Evolutionary conservation across 169 alveolate species (phyloP), one percentile per base, ranked within the genome.

Genomic region (Eimeria sp.): DNA sequence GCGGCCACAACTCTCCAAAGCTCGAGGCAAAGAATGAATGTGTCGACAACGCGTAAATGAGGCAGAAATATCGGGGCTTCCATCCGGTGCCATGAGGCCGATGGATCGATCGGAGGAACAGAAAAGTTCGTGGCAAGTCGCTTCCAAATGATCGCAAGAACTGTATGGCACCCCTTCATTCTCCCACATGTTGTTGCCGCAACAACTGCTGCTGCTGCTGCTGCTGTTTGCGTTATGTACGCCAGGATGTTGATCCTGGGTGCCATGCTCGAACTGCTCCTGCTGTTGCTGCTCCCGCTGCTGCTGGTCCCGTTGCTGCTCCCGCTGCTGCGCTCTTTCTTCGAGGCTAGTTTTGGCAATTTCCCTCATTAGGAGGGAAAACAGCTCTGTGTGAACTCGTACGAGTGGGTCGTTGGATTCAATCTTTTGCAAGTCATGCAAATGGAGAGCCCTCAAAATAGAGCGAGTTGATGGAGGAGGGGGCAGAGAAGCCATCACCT

Each of bases 371-470:
- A 97, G 49, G 94, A 97, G 97, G 43, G 98, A 95, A 82, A 98
- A 98, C 51, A 98, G 70, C 94, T 97, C 98, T 49, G 98, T 96
- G 95, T 98, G 99, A 40, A 98, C 88, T 61, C 96, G 97, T 78
- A 97, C 97, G 30, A 98, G 95, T 83, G 98, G 99, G 49, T 98
- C 99, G 30, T 97, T 95, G 5, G 96, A 97, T 30, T 98, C 99
- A 76, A 98, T 89, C 78, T 96, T 95, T 94, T 98, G 99, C 67
- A 98, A 92, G 82, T 98, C 98, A 75, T 97, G 98, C 98, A 98
- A 97, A 94, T 96, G 97, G 61, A 73, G 22, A 7, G 95, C 95
- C 67, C 76, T 49, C 89, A 91, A 47, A 84, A 91, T 86, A n/a
- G 47, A 83, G 57, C 76, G 75, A 30, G 67, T 91, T 49, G 75